phyloP scores from a whole-genome alignment of 306 rosid genomes.

The Quercus variabilis region DNA sequence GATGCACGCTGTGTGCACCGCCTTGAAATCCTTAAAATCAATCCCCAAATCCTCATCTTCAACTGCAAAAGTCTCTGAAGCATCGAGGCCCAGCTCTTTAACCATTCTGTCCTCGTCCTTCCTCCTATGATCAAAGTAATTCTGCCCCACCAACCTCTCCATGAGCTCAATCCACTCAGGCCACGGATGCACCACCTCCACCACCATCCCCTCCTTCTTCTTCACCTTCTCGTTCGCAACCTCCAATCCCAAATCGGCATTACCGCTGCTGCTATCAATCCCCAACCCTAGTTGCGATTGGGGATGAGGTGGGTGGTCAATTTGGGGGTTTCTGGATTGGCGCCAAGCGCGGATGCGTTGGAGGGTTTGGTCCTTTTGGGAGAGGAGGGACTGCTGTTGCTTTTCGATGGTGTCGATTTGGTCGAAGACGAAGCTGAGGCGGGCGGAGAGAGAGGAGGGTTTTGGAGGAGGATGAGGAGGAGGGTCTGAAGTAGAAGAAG shows the following conservation, averaged over 20 bases:
- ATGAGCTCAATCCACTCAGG: constrained; percentile 94
- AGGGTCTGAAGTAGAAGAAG: constrained; percentile 29
- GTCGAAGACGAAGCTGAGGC: constrained; percentile 86
- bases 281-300: not conserved
- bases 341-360: constrained; percentile 92
- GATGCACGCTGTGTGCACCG: constrained; percentile 70
- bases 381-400: constrained; percentile 36
- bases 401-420: constrained; percentile 91
- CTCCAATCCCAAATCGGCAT: not conserved
- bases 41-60: constrained; percentile 22
- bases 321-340: constrained; percentile 43
- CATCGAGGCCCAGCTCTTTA: constrained; percentile 54
- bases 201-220: constrained; percentile 30
- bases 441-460: constrained; percentile 71
- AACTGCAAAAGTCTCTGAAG: not conserved
- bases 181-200: constrained; percentile 92
- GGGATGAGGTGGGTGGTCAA: constrained; percentile 9
- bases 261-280: not conserved
- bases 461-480: constrained; percentile 33
- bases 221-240: constrained; percentile 11
- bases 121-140: constrained; percentile 82
- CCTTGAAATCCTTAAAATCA: constrained; percentile 70
- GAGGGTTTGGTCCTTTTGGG: constrained; percentile 77
- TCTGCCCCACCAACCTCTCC: constrained; percentile 88
- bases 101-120: constrained; percentile 75